A percentile compares a stretch with the other conserved stretches of the same genome.
phyloP scores from a whole-genome alignment of 192 early-diverging fungal species.

The Nowakowskiella sp. region DNA sequence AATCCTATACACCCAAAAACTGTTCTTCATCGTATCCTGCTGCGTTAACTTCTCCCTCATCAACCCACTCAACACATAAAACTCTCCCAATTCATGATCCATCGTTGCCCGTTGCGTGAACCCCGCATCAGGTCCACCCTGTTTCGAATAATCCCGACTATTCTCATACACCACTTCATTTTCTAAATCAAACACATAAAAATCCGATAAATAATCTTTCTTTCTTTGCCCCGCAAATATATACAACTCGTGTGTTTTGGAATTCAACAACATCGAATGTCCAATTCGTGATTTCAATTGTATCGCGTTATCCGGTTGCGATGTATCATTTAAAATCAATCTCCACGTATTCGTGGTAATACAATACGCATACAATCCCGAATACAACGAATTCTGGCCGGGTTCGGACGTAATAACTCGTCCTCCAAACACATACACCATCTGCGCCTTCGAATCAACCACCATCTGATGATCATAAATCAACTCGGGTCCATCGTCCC shows the following conservation, averaged over 20 bases:
- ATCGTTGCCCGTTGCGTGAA: constrained; percentile 81
- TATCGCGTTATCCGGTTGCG: constrained; percentile 35
- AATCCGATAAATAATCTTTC: constrained; percentile 69
- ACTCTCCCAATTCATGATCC: constrained; percentile 66
- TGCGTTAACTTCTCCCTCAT: constrained; percentile 49
- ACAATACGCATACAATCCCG: constrained; percentile 80
- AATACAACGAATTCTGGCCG: constrained; percentile 65
- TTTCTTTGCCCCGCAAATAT: constrained; percentile 86
- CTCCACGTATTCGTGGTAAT: constrained; percentile 63
- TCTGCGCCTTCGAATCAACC: constrained; percentile 58
- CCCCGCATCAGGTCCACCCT: constrained; percentile 69
- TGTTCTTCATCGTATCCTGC: constrained; percentile 59
- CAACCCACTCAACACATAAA: constrained; percentile 75
- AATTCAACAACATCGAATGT: constrained; percentile 83
- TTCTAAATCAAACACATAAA: constrained; percentile 78
- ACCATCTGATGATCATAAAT: constrained; percentile 95
- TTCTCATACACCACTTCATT: constrained; percentile 70
- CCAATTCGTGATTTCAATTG: constrained; percentile 81
- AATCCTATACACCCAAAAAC: constrained; percentile 70
- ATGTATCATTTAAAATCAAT: constrained; percentile 57
- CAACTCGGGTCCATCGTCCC: constrained; percentile 74
- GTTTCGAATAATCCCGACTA: constrained; percentile 63
- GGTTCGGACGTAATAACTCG: constrained; percentile 38
- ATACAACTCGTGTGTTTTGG: constrained; percentile 61
- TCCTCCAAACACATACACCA: constrained; percentile 90